Evolutionary conservation across 352 stramenopile species (phyloP).

Genomic region (Saprolegnia diclina): DNA sequence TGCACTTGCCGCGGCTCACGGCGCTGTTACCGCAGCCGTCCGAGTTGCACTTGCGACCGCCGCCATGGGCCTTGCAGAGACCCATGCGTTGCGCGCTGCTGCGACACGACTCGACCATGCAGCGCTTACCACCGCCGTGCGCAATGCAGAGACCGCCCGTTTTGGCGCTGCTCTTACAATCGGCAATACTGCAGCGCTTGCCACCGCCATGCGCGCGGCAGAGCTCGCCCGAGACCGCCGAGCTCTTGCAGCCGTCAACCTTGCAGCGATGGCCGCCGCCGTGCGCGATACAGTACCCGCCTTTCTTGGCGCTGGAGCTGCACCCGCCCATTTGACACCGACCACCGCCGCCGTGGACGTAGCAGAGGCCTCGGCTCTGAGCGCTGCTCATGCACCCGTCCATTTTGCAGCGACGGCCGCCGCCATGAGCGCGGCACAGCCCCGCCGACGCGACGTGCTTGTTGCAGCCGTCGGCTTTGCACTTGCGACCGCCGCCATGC

Average conservation of each 20-base stretch:
- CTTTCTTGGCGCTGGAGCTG: slow-evolving; percentile 79
- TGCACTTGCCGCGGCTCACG: slow-evolving; percentile 79
- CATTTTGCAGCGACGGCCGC: slow-evolving; percentile 74
- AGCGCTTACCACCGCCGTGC: slow-evolving; percentile 77
- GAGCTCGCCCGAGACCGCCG: slow-evolving; percentile 68
- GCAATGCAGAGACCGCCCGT: slow-evolving; percentile 79
- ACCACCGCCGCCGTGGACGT: slow-evolving; percentile 74
- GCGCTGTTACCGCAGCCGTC: slow-evolving; percentile 63
- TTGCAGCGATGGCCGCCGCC: slow-evolving; percentile 77
- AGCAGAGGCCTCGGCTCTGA: slow-evolving; percentile 75
- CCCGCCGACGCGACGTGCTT: slow-evolving; percentile 76
- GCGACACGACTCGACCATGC: slow-evolving; percentile 56
- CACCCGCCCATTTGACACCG: slow-evolving; percentile 67
- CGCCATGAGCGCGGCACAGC: slow-evolving; percentile 74
- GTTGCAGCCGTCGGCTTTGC: slow-evolving; percentile 49
- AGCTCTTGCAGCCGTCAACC: slow-evolving; percentile 64
- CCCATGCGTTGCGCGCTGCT: slow-evolving; percentile 78
- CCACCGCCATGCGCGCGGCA: slow-evolving; percentile 77
- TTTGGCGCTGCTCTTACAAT: slow-evolving; percentile 75
- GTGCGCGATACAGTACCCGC: slow-evolving; percentile 76
- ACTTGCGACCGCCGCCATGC: slow-evolving; percentile 69
- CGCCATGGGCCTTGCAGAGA: slow-evolving; percentile 80
- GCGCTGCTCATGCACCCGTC: slow-evolving; percentile 66
- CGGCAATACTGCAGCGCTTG: slow-evolving; percentile 61
- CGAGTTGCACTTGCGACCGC: slow-evolving; percentile 65